phyloP scores from a whole-genome alignment of 139 green algal genomes.

The Chlamydomonas sphaeroides region DNA sequence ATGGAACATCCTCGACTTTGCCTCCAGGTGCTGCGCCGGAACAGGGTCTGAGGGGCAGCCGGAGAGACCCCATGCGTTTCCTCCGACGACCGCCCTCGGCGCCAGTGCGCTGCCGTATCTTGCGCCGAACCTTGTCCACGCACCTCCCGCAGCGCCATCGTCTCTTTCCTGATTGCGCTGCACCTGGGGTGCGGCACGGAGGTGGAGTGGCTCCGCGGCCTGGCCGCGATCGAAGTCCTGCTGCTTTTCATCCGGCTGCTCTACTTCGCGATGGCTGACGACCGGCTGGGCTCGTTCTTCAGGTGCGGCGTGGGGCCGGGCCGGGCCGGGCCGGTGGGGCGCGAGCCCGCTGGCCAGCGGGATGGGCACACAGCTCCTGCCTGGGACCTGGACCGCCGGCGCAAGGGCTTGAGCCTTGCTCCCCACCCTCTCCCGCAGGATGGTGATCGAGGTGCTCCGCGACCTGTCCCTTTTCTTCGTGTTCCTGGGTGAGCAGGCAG shows the following conservation, averaged over 20 bases:
- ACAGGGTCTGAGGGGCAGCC: too few relatives aligned
- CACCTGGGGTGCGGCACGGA: constrained; percentile 19
- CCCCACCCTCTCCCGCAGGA: constrained; percentile 1
- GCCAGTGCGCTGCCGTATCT: too few relatives aligned
- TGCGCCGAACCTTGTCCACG: too few relatives aligned
- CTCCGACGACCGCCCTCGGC: too few relatives aligned
- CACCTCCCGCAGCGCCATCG: neutral
- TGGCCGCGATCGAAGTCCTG: constrained; percentile 14
- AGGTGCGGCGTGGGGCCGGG: constrained; percentile 7
- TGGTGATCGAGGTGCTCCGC: constrained; percentile 39
- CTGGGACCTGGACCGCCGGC: too few relatives aligned
- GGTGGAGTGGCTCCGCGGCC: constrained; percentile 11
- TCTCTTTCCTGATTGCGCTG: constrained; percentile 4
- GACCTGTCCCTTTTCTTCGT: constrained; percentile 40
- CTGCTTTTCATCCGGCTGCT: constrained; percentile 38
- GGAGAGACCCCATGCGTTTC: too few relatives aligned
- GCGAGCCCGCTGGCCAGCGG: too few relatives aligned
- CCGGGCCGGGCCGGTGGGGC: too few relatives aligned
- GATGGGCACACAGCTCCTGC: too few relatives aligned
- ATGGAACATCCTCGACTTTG: constrained; percentile 38
- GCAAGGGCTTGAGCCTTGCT: too few relatives aligned
- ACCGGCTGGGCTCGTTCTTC: constrained; percentile 42
- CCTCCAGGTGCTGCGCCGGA: too few relatives aligned
- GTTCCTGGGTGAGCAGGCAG: constrained; percentile 18
- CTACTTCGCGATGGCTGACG: constrained; percentile 42